These are phyloP conservation scores for Friedmanniomyces simplex DNA, from an alignment of 495 filamentous ascomycete genomes.

Conservation along the genomic window DNA sequence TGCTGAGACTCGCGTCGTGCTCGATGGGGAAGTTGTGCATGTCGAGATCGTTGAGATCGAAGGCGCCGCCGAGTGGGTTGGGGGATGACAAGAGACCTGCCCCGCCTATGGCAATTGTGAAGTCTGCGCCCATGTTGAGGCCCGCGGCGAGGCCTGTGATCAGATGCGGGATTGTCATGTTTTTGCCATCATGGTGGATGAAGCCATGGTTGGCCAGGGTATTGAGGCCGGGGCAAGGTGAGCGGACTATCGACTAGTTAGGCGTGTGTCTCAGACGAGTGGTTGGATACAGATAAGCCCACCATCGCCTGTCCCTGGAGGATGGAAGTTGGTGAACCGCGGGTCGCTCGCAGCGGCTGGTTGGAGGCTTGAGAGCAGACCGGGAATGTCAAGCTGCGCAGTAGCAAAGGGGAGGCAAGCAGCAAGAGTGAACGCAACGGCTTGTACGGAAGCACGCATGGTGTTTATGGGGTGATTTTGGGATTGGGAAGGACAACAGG, in stretches of 20 bases:
- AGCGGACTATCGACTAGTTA: constrained; percentile 1
- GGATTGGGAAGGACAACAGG: background rate
- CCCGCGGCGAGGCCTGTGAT: constrained; percentile 9
- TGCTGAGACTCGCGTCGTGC: constrained; percentile 24
- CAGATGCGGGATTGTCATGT: constrained; percentile 13
- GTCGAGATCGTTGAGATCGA: constrained; percentile 21
- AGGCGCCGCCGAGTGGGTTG: constrained; percentile 12
- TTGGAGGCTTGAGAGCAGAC: constrained; percentile 3
- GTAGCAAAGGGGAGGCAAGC: too few relatives aligned
- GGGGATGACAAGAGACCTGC: constrained; percentile 9
- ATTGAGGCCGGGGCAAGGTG: constrained; percentile 28
- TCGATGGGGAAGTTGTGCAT: constrained; percentile 26
- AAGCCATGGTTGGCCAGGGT: constrained; percentile 26
- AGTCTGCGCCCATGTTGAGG: constrained; percentile 21
- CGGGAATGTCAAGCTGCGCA: background rate
- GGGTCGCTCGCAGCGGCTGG: constrained; percentile 2
- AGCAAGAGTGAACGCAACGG: background rate
- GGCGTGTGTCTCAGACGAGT: background rate
- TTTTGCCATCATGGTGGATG: constrained; percentile 21
- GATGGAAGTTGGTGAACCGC: constrained; percentile 6
- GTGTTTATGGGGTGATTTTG: background rate
- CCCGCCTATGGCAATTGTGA: constrained; percentile 10
- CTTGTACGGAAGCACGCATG: background rate
- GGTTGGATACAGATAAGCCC: background rate
- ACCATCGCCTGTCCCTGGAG: constrained; percentile 7